Base-by-base conservation (phyloP, 441 rosid genomes). In the Manihot esculenta region DNA sequence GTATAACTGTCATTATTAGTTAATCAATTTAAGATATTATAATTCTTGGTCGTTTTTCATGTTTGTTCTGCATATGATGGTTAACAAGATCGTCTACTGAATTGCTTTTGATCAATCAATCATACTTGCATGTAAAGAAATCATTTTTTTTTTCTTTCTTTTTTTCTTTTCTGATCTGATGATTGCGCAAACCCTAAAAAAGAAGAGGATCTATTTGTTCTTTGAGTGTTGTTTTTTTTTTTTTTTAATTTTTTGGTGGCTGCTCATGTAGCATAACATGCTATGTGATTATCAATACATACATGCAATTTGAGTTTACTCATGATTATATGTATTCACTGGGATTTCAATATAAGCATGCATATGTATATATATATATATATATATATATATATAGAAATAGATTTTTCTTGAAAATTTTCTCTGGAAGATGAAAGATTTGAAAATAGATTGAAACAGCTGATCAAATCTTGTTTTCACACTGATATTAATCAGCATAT, bases 171-270 rank as follows among this genome's bases (percentile, higher is more conserved):
- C 1, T 10, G 5, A 13, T 42, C 1, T 64, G 47, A 1, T 64
- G 54, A 56, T 7, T 21, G 56, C 57, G 57, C 55, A 65, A 72
- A 65, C 62, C 21, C 49, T 72, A 72, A 41, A 65, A 42, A 30
- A 51, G 62, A 64, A 56, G 45, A 33, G 5, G 41, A 35, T 35
- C 41, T 11, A 49, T 41, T 72, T 8, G 23, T 47, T 44, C 41
- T 47, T 48, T 49, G 2, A 26, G 17, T 1, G 23, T 15, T 5
- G n/a, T 42, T 15, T 38, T 51, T 61, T 41, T 30, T 62, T 3
- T 5, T 13, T 10, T 18, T 35, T 35, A n/a, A n/a, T n/a, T 6
- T 35, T 35, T 35, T 35, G 41, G 62, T 41, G 62, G 67, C n/a
- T 63, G 15, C 30, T 62, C 15, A 8, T 7, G 3, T 42, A 57